These are phyloP conservation scores for Selaginella moellendorffii DNA, from an alignment of 75 land plant species.

Conservation along the genomic window DNA sequence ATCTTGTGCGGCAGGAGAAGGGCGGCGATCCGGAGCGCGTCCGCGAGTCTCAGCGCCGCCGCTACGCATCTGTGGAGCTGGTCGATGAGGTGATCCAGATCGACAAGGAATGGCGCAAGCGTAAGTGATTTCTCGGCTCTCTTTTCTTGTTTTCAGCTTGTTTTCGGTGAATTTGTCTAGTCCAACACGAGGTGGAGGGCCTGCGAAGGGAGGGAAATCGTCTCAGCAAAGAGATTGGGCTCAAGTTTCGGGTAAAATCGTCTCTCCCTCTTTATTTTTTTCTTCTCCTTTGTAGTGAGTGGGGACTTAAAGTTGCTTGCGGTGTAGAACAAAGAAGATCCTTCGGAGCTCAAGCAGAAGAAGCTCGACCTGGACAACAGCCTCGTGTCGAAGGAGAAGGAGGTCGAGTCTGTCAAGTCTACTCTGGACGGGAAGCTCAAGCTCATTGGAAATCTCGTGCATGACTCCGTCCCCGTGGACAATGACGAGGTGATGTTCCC, in stretches of 20 bases:
- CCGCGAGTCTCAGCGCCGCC: slow-evolving; percentile 77
- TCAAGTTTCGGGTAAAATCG: neutral
- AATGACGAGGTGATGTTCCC: slow-evolving; percentile 50
- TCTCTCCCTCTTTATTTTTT: too few species aligned
- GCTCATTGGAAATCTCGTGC: slow-evolving; percentile 76
- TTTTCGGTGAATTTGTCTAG: slow-evolving; percentile 16
- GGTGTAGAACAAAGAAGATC: slow-evolving; percentile 56
- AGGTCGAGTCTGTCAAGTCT: slow-evolving; percentile 35
- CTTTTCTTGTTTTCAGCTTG: neutral
- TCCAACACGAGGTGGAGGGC: slow-evolving; percentile 50
- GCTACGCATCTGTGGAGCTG: slow-evolving; percentile 37
- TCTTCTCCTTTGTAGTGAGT: too few species aligned
- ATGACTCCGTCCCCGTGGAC: slow-evolving; percentile 78
- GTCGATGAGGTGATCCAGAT: slow-evolving; percentile 72
- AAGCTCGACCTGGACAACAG: slow-evolving; percentile 35
- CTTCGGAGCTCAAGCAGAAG: slow-evolving; percentile 36
- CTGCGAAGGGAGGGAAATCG: slow-evolving; percentile 50
- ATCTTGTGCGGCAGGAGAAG: slow-evolving; percentile 65
- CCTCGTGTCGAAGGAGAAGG: slow-evolving; percentile 37
- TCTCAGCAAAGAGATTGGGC: slow-evolving; percentile 49
- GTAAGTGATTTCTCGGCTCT: slow-evolving; percentile 20
- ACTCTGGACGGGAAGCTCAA: slow-evolving; percentile 36
- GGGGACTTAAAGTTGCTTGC: too few species aligned
- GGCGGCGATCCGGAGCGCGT: slow-evolving; percentile 66
- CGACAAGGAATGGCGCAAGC: slow-evolving; percentile 65